Percentiles rank a stretch among this genome's conserved stretches.
Evolutionary conservation across 768 basidiomycete species (phyloP).

Genomic region (Rhodotorula sphaerocarpa): DNA sequence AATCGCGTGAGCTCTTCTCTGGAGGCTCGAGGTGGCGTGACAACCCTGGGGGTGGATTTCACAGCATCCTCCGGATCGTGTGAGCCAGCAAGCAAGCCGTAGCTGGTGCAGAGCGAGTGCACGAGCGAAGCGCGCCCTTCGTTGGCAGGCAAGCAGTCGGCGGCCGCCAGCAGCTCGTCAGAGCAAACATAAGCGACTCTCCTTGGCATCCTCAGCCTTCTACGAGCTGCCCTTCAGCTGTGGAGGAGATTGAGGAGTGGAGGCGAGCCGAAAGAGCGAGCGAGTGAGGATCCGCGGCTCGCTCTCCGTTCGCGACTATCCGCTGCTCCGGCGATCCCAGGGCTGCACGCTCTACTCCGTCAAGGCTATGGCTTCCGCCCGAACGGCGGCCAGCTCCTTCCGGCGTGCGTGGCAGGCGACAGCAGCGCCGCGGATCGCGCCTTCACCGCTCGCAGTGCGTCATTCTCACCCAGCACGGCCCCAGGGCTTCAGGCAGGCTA

Average conservation of each 20-base stretch:
- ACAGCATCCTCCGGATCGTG: not conserved
- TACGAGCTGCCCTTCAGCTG: too few species aligned
- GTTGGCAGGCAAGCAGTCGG: constrained; percentile 45
- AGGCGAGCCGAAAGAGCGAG: too few species aligned
- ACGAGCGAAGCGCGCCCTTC: constrained; percentile 34
- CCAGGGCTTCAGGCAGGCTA: too few species aligned
- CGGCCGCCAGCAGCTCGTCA: not conserved
- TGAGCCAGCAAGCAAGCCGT: constrained; percentile 32
- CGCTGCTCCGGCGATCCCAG: too few species aligned
- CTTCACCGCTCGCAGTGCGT: too few species aligned
- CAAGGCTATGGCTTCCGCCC: too few species aligned
- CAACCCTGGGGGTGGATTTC: constrained; percentile 41
- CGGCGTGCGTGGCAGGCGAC: too few species aligned
- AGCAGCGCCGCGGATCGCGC: too few species aligned
- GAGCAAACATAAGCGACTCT: constrained; percentile 34
- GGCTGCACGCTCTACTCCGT: not conserved
- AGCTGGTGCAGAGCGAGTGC: constrained; percentile 31
- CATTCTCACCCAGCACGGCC: too few species aligned
- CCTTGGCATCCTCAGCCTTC: not conserved
- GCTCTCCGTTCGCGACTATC: not conserved
- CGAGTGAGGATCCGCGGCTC: too few species aligned
- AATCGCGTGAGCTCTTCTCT: constrained; percentile 57
- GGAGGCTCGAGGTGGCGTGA: constrained; percentile 54
- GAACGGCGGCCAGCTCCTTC: too few species aligned
- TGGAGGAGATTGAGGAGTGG: too few species aligned